These are phyloP conservation scores for Xylariales sp. DNA, from an alignment of 2,329 filamentous ascomycete genomes.

Conservation along the genomic window DNA sequence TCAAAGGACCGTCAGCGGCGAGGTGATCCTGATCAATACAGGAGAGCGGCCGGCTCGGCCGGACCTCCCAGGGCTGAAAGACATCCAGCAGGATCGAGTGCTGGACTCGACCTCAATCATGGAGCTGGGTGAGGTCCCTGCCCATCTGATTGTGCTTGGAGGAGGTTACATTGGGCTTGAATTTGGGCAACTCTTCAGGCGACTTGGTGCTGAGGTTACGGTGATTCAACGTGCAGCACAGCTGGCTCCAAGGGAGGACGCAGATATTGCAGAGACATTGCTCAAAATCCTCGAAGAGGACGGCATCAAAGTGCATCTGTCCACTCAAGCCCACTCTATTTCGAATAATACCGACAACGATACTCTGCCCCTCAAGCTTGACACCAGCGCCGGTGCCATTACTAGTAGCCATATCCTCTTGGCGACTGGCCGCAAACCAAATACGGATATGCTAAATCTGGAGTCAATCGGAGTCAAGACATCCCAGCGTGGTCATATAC, in stretches of 20 bases:
- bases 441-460: slow-evolving; percentile 42
- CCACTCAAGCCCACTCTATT: slow-evolving; percentile 24
- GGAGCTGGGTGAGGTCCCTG: slow-evolving; percentile 40
- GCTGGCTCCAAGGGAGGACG: slow-evolving; percentile 41
- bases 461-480: slow-evolving; percentile 33
- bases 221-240: slow-evolving; percentile 38
- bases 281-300: slow-evolving; percentile 39
- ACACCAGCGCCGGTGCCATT: slow-evolving; percentile 15
- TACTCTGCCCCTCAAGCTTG: not conserved
- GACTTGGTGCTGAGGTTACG: slow-evolving; percentile 44
- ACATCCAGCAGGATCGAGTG: slow-evolving; percentile 28
- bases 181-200: slow-evolving; percentile 47
- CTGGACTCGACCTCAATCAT: slow-evolving; percentile 44
- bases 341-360: slow-evolving; percentile 8
- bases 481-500: slow-evolving; percentile 36
- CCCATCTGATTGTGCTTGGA: slow-evolving; percentile 45
- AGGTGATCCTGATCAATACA: slow-evolving; percentile 41
- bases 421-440: slow-evolving; percentile 44
- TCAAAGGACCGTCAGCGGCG: slow-evolving; percentile 28
- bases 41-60: slow-evolving; percentile 38
- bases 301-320: slow-evolving; percentile 37
- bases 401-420: slow-evolving; percentile 43
- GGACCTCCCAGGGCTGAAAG: slow-evolving; percentile 30
- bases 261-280: slow-evolving; percentile 39
- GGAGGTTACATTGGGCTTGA: slow-evolving; percentile 50